Conservation (phyloP, 208 protist species). For the Crithidia expoeki region DNA sequence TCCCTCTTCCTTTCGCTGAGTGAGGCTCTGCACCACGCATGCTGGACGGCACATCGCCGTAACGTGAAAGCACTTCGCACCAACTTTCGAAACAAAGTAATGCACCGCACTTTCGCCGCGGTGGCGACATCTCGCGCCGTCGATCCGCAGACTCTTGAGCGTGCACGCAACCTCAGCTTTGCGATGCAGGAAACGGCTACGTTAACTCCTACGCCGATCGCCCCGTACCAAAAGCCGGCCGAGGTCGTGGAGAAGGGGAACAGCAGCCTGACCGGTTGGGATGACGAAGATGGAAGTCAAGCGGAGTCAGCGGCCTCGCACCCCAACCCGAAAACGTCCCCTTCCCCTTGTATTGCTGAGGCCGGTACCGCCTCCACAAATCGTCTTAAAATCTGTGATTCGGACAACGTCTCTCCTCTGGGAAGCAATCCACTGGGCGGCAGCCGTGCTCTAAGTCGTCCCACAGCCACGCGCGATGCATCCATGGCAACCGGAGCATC, state of each 20-base stretch:
- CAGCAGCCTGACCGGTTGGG: not conserved
- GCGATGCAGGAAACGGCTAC: not conserved
- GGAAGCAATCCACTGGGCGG: not conserved
- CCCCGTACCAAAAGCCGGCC: not conserved
- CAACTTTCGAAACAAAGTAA: conserved; percentile 31
- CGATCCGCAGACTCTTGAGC: conserved; percentile 10
- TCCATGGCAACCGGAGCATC: not conserved
- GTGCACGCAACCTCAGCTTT: conserved; percentile 16
- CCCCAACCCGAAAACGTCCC: no score
- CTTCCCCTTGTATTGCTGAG: not conserved
- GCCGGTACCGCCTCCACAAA: no score
- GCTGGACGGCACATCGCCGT: conserved; percentile 32
- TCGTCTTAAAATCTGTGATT: not conserved
- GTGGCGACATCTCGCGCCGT: conserved; percentile 7
- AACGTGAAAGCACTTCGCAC: conserved; percentile 41
- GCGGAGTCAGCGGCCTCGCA: not conserved
- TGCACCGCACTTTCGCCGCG: conserved; percentile 33
- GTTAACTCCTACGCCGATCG: conserved; percentile 4
- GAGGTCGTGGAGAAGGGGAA: not conserved
- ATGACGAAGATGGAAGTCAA: no score
- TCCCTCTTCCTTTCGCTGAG: conserved; percentile 47
- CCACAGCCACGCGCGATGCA: not conserved
- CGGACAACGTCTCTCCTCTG: not conserved
- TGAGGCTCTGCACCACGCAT: conserved; percentile 36
- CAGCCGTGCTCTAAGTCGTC: not conserved